Evolutionary conservation across 148 eudicot genomes (phyloP), one percentile per base, ranked within the genome.

Genomic region (Oxyria digyna): DNA sequence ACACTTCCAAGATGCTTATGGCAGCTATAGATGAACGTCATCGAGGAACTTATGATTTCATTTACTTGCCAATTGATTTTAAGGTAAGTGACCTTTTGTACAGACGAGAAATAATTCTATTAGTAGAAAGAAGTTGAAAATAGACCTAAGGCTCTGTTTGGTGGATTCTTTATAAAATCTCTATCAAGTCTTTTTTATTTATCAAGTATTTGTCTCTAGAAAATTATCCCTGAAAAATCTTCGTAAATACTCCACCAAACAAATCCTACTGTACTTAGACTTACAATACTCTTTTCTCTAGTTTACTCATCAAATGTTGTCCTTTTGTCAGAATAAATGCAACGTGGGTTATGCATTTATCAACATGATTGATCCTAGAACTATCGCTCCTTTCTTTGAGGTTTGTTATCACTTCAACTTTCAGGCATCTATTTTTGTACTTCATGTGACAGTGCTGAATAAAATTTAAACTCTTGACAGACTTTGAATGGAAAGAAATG

Each of bases 1-100:
- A 91, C 69, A 91, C 97, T 31, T 88, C 97, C 68, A 91, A 91
- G 83, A 91, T 91, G 97, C 91, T 91, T 72, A 80, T 91, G 84
- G 85, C 88, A 69, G 87, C 97, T 54, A 91, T 91, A 72, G 97
- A 91, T 81, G 97, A 91, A 69, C 81, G 73, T 50, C 97, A 86
- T 72, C 83, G 83, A 26, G 97, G 97, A 72, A 85, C 89, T 69
- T 91, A 91, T 71, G 91, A 91, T 83, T 91, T 91, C 70, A 82
- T 91, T 68, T 91, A 91, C 78, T 76, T 91, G 20, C 97, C 97
- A 38, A 91, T 91, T 45, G 95, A 91, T 77, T 91, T 91, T 54
- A 88, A 91, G 97, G 97, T 78, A 81, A 85, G 91, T 81, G 62
- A 29, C 5, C n/a, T 38, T 41, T 63, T 71, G 62, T 5, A 14